phyloP scores from a whole-genome alignment of 2,329 filamentous ascomycete genomes.

The Microcera coccophila region DNA sequence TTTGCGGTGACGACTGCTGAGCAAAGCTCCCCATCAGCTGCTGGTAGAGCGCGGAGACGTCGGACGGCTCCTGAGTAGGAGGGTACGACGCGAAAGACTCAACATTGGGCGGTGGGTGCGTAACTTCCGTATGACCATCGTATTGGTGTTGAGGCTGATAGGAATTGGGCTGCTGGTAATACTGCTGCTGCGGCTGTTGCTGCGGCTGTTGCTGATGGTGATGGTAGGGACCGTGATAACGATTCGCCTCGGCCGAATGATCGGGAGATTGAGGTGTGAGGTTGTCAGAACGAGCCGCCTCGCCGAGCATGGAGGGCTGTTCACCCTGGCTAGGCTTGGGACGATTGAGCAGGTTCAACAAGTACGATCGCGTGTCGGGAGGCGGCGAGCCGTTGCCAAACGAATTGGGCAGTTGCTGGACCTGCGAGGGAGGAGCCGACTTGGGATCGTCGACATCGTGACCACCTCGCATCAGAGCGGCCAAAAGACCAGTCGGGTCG shows the following conservation, averaged over 20 bases:
- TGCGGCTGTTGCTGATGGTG: slow-evolving; percentile 23
- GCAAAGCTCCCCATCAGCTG: slow-evolving; percentile 36
- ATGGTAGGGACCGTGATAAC: slow-evolving; percentile 30
- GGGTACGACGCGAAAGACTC: slow-evolving; percentile 27
- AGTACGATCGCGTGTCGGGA: slow-evolving; percentile 74
- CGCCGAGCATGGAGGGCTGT: slow-evolving; percentile 38
- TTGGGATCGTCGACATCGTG: slow-evolving; percentile 47
- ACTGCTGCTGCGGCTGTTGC: slow-evolving; percentile 17
- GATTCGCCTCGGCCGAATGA: slow-evolving; percentile 24
- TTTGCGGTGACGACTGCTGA: slow-evolving; percentile 40
- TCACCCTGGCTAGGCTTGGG: slow-evolving; percentile 64
- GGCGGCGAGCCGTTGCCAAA: slow-evolving; percentile 52
- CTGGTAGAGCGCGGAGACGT: slow-evolving; percentile 36
- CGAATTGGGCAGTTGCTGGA: slow-evolving; percentile 28
- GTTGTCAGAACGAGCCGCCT: slow-evolving; percentile 41
- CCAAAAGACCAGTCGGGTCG: slow-evolving; percentile 55
- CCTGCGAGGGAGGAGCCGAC: slow-evolving; percentile 20
- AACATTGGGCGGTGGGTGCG: slow-evolving; percentile 21
- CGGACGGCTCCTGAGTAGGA: slow-evolving; percentile 36
- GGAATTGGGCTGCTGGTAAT: slow-evolving; percentile 23
- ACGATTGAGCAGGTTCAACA: slow-evolving; percentile 80
- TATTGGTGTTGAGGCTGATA: slow-evolving; percentile 24
- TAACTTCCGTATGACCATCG: slow-evolving; percentile 25
- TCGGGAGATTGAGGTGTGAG: slow-evolving; percentile 45
- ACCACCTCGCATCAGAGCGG: slow-evolving; percentile 57